phyloP scores from a whole-genome alignment of 208 protist species.

The Strigomonas galati region DNA sequence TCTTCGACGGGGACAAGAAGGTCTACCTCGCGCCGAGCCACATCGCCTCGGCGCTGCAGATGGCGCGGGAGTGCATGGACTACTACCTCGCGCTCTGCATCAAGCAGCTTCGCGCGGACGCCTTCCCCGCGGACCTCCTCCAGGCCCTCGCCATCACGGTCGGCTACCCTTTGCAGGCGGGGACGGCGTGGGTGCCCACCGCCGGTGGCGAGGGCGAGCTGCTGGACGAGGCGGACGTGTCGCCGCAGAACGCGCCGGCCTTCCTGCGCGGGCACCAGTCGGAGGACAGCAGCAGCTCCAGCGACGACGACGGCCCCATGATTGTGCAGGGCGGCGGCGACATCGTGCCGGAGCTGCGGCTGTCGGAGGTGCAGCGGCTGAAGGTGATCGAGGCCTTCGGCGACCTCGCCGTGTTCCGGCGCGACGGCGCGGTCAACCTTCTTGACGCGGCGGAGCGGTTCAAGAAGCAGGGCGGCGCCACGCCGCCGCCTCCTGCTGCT shows the following conservation, averaged over 20 bases:
- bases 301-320: conserved; percentile 17
- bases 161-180: conserved; percentile 48
- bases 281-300: conserved; percentile 1
- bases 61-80: conserved; percentile 77
- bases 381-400: conserved; percentile 50
- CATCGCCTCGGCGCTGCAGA: conserved; percentile 47
- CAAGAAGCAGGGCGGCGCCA: background rate
- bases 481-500: background rate
- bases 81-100: conserved; percentile 83
- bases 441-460: conserved; percentile 3
- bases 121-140: conserved; percentile 65
- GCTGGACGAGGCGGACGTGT: conserved; percentile 19
- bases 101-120: conserved; percentile 62
- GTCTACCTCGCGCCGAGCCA: conserved; percentile 54
- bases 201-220: conserved; percentile 14
- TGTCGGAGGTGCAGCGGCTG: conserved; percentile 52
- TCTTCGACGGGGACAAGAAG: conserved; percentile 86
- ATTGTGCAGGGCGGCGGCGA: conserved; percentile 17
- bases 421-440: conserved; percentile 2
- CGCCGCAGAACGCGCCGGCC: conserved; percentile 20
- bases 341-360: conserved; percentile 28
- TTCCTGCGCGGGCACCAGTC: conserved; percentile 33
- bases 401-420: conserved; percentile 65
- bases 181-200: conserved; percentile 5
- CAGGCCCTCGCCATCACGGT: conserved; percentile 46